Conservation (phyloP, 768 basidiomycete genomes). For the Suillus subaureus region DNA sequence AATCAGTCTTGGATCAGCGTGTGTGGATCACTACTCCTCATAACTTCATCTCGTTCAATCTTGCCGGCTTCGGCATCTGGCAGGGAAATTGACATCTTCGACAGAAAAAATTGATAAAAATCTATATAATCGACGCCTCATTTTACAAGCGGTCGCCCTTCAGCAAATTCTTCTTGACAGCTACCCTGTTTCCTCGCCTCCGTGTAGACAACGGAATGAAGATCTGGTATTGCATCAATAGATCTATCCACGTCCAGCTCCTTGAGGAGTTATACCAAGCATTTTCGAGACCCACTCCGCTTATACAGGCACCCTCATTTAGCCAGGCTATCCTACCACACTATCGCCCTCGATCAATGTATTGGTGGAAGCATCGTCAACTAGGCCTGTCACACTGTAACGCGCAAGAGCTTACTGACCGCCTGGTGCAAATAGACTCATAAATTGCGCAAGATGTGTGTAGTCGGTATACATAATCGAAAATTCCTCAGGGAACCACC, state of each 20-base stretch:
- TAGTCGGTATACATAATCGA: too few species aligned
- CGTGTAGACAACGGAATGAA: constrained; percentile 98
- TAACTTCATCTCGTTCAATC: constrained; percentile 93
- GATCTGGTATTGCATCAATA: constrained; percentile 90
- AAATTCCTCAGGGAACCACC: too few species aligned
- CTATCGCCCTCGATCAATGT: constrained; percentile 67
- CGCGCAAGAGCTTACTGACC: constrained; percentile 92
- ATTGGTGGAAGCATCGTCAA: constrained; percentile 43
- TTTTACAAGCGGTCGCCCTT: constrained; percentile 95
- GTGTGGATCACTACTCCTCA: constrained; percentile 89
- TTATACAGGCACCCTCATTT: constrained; percentile 71
- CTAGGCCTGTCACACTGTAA: constrained; percentile 60
- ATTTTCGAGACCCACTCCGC: constrained; percentile 76
- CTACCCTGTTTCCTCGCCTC: constrained; percentile 93
- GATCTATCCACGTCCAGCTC: constrained; percentile 80
- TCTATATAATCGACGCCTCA: constrained; percentile 80
- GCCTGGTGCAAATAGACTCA: constrained; percentile 61
- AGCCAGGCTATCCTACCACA: constrained; percentile 64
- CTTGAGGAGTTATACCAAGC: constrained; percentile 91
- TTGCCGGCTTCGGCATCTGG: constrained; percentile 92
- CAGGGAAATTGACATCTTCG: constrained; percentile 92
- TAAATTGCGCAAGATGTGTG: too few species aligned
- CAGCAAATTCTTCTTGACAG: constrained; percentile 89
- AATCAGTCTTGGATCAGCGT: constrained; percentile 85
- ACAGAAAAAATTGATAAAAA: constrained; percentile 84